phyloP scores from a whole-genome alignment of 179 eudicot species.

The Spergularia azorica region DNA sequence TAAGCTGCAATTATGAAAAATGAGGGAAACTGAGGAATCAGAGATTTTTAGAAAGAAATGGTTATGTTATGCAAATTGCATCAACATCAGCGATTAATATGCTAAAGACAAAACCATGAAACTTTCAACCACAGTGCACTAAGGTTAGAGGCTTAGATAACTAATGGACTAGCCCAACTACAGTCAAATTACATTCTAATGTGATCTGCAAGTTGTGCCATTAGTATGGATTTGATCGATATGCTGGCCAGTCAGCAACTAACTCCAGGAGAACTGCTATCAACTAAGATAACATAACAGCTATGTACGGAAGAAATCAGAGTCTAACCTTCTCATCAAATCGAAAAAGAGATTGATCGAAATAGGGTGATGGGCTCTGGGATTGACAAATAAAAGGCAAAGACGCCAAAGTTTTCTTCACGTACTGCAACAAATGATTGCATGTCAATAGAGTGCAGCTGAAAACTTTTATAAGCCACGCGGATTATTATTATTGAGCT shows the following conservation, averaged over 20 bases:
- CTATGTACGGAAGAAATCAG: not conserved
- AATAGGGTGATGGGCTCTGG: conserved; percentile 93
- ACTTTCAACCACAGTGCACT: no score
- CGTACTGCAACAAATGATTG: conserved; percentile 65
- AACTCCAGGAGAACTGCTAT: conserved; percentile 3
- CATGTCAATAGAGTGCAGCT: no score
- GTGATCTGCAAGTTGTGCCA: not conserved
- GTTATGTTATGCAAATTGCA: not conserved
- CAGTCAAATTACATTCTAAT: not conserved
- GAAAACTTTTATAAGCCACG: no score
- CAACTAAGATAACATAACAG: not conserved
- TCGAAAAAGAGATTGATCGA: conserved; percentile 93
- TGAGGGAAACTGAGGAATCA: not conserved
- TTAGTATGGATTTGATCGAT: not conserved
- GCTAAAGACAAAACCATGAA: no score
- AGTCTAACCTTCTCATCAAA: conserved; percentile 88
- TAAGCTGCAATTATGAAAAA: conserved; percentile 54
- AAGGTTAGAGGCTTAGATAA: not conserved
- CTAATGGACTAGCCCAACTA: not conserved
- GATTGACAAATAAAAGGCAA: conserved; percentile 89
- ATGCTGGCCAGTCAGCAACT: not conserved
- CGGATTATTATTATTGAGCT: not conserved
- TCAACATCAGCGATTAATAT: not conserved
- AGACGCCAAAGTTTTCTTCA: conserved; percentile 78
- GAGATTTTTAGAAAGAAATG: not conserved